phyloP scores from a whole-genome alignment of 345 rosid genomes.

The Trapa bicornis region DNA sequence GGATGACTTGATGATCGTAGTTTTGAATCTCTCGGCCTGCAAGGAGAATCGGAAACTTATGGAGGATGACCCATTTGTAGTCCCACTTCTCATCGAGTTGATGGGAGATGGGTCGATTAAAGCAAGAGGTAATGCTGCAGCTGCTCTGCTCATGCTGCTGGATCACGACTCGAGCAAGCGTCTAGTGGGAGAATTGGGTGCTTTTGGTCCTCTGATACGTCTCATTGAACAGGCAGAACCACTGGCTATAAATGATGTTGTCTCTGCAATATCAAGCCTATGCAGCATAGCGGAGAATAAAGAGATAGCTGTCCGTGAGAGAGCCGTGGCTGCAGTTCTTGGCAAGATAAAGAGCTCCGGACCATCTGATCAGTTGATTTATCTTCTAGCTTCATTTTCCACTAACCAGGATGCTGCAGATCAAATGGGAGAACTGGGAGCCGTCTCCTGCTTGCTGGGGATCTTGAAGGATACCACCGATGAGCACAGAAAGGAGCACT shows the following conservation, averaged over 20 bases:
- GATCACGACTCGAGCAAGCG: constrained; percentile 21
- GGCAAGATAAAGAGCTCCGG: constrained; percentile 21
- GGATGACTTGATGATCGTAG: constrained; percentile 30
- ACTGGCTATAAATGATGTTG: constrained; percentile 27
- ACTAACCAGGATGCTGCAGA: constrained; percentile 21
- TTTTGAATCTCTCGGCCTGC: constrained; percentile 36
- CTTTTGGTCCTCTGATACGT: constrained; percentile 32
- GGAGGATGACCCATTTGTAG: constrained; percentile 25
- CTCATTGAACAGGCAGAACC: constrained; percentile 33
- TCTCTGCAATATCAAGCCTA: constrained; percentile 33
- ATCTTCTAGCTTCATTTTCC: constrained; percentile 33
- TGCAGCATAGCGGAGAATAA: constrained; percentile 23
- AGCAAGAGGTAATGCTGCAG: constrained; percentile 46
- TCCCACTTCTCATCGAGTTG: constrained; percentile 33
- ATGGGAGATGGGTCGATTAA: constrained; percentile 24
- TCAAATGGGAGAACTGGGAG: constrained; percentile 29
- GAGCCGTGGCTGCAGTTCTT: constrained; percentile 27
- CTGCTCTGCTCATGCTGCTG: constrained; percentile 34
- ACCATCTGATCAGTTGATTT: constrained; percentile 34
- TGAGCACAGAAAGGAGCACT: constrained; percentile 32
- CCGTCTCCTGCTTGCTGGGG: constrained; percentile 30
- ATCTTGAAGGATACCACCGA: constrained; percentile 27
- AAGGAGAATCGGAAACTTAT: constrained; percentile 24
- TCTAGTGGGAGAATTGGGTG: constrained; percentile 38
- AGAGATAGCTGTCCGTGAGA: constrained; percentile 24